Evolutionary conservation across 2,329 filamentous ascomycete genomes (phyloP).

Genomic region (Ceratocystis colombiana): DNA sequence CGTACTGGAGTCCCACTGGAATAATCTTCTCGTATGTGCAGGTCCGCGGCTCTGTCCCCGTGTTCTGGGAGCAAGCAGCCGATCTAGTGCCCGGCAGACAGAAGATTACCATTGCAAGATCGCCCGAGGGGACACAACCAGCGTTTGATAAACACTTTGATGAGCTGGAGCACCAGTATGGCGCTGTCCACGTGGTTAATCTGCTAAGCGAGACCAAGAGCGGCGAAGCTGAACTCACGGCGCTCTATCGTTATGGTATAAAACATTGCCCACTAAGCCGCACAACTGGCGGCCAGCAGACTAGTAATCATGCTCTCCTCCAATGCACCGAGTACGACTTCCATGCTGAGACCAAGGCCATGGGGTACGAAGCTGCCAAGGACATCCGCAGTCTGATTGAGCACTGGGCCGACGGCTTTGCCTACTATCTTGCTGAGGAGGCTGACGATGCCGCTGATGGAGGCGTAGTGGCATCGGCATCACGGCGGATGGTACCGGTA

Average conservation of each 20-base stretch:
- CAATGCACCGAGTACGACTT: slow-evolving; percentile 88
- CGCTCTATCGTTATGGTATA: slow-evolving; percentile 69
- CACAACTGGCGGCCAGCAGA: slow-evolving; percentile 30
- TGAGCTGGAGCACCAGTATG: slow-evolving; percentile 74
- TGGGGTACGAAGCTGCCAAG: slow-evolving; percentile 82
- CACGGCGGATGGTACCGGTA: slow-evolving; percentile 51
- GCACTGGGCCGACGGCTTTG: slow-evolving; percentile 72
- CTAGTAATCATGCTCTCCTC: slow-evolving; percentile 61
- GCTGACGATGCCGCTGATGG: slow-evolving; percentile 43
- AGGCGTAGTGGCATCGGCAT: slow-evolving; percentile 32
- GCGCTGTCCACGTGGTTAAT: slow-evolving; percentile 85
- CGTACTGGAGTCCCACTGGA: slow-evolving; percentile 71
- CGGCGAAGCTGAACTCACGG: slow-evolving; percentile 73
- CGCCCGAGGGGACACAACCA: slow-evolving; percentile 79
- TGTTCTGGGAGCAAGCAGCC: slow-evolving; percentile 93
- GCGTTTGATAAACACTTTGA: slow-evolving; percentile 95
- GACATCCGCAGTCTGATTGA: slow-evolving; percentile 72
- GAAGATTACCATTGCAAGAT: slow-evolving; percentile 84
- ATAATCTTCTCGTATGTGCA: slow-evolving; percentile 89
- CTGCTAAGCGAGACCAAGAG: slow-evolving; percentile 83
- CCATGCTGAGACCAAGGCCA: slow-evolving; percentile 80
- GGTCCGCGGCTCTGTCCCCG: slow-evolving; percentile 80
- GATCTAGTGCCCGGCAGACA: slow-evolving; percentile 85
- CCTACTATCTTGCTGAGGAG: slow-evolving; percentile 80
- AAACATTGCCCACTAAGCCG: slow-evolving; percentile 60